A percentile compares a stretch with the other conserved stretches of the same genome.
These are phyloP conservation scores for Catharanthus roseus DNA, from an alignment of 257 asterid genomes.

Conservation along the genomic window DNA sequence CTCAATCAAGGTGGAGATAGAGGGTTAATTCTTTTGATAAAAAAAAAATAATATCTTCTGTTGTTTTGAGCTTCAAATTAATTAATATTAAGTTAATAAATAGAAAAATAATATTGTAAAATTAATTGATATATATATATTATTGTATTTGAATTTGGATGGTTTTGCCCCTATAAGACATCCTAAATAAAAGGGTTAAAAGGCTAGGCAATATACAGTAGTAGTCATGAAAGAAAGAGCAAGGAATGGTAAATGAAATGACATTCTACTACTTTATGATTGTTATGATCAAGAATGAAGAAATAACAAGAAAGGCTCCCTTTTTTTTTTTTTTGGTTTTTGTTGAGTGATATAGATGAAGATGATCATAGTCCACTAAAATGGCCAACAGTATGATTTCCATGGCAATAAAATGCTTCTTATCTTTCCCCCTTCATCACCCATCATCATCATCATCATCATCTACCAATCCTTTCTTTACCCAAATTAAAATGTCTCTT, in stretches of 20 bases:
- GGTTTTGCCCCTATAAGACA: no score
- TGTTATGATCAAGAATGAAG: conserved; percentile 2
- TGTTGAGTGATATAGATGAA: no score
- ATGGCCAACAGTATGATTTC: conserved; percentile 86
- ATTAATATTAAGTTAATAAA: no score
- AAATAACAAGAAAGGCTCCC: not conserved
- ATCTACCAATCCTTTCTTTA: conserved; percentile 22
- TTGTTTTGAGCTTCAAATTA: no score
- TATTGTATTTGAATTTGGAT: no score
- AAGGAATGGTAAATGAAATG: not conserved
- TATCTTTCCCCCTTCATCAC: conserved; percentile 28
- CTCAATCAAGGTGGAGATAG: no score
- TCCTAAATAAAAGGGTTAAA: not conserved
- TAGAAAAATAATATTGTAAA: no score
- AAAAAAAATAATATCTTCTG: no score
- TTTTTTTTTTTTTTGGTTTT: no score
- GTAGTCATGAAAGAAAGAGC: not conserved
- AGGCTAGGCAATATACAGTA: not conserved
- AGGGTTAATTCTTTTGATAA: no score
- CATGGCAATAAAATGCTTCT: conserved; percentile 59
- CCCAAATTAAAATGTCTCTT: conserved; percentile 15
- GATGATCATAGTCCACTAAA: conserved; percentile 40
- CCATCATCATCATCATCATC: conserved; percentile 53
- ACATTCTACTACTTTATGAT: not conserved
- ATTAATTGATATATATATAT: no score